phyloP scores from a whole-genome alignment of 495 filamentous ascomycete genomes.

The Penicillium chermesinum region DNA sequence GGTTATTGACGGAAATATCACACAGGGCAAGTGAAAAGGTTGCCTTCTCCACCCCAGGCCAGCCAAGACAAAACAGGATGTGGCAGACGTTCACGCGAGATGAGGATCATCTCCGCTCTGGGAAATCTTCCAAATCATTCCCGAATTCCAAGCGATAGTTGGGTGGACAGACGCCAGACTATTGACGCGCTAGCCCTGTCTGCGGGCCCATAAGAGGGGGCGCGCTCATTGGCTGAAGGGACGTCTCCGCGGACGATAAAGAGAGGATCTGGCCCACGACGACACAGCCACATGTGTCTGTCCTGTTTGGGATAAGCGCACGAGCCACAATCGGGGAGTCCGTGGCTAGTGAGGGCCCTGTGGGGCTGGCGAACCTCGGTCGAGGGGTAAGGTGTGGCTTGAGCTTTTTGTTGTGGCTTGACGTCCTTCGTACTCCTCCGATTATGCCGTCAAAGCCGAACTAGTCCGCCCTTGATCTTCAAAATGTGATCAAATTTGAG shows the following conservation, averaged over 20 bases:
- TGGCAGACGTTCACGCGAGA: neutral
- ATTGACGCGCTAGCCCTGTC: conserved; percentile 21
- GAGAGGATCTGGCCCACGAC: neutral
- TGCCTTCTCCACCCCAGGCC: neutral
- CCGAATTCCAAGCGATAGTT: conserved; percentile 5
- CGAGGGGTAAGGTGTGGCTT: conserved; percentile 16
- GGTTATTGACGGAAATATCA: conserved; percentile 10
- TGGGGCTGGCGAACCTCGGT: no score
- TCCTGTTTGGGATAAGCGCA: conserved; percentile 15
- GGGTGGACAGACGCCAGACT: conserved; percentile 9
- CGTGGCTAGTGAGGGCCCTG: conserved; percentile 27
- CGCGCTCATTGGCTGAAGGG: conserved; percentile 6
- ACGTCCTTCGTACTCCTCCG: conserved; percentile 13
- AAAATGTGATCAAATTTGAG: conserved; percentile 19
- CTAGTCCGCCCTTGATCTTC: conserved; percentile 33
- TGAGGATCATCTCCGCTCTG: neutral
- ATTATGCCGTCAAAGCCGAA: conserved; percentile 18
- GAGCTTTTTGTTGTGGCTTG: conserved; percentile 16
- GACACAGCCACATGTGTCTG: conserved; percentile 17
- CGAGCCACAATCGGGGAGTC: conserved; percentile 23
- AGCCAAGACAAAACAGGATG: neutral
- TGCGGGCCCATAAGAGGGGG: conserved; percentile 9
- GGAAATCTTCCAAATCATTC: conserved; percentile 18
- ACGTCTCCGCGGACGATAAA: conserved; percentile 2
- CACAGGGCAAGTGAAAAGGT: conserved; percentile 12